Conservation (phyloP, 345 rosid species). For the Carallia brachiata region DNA sequence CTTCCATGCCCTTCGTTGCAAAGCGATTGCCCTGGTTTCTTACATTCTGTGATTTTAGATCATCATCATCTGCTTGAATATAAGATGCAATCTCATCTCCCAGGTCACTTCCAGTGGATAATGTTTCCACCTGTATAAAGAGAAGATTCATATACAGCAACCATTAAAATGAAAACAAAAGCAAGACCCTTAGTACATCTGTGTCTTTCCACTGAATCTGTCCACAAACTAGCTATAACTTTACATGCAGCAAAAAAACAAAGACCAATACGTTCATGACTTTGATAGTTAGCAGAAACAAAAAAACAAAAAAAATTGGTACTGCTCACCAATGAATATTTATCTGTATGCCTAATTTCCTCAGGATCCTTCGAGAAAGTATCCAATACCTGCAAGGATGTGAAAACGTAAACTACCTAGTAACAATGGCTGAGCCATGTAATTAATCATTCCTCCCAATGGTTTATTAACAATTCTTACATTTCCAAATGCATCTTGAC, state of each 20-base stretch:
- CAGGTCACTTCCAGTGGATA: slow-evolving; percentile 41
- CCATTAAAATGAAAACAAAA: slow-evolving; percentile 7
- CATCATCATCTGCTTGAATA: slow-evolving; percentile 35
- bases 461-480: slow-evolving; percentile 42
- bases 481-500: slow-evolving; percentile 38
- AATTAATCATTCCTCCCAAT: slow-evolving; percentile 21
- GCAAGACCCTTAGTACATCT: neutral
- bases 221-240: neutral
- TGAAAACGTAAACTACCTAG: slow-evolving; percentile 21
- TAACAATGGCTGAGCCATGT: slow-evolving; percentile 10
- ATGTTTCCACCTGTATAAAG: slow-evolving; percentile 49
- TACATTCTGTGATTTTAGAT: slow-evolving; percentile 22
- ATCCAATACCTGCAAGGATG: slow-evolving; percentile 44
- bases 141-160: slow-evolving; percentile 7
- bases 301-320: neutral
- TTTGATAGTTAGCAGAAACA: slow-evolving; percentile 10
- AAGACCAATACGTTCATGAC: neutral
- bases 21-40: slow-evolving; percentile 23
- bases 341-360: slow-evolving; percentile 40
- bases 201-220: slow-evolving; percentile 6
- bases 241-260: slow-evolving; percentile 10
- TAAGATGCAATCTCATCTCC: slow-evolving; percentile 39
- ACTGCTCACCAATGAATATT: slow-evolving; percentile 47
- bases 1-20: slow-evolving; percentile 27
- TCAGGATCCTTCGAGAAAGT: slow-evolving; percentile 36